A percentile compares a stretch with the other conserved stretches of the same genome.
phyloP scores from a whole-genome alignment of 805 yeast genomes.

The Starmerella potacharoeniae region DNA sequence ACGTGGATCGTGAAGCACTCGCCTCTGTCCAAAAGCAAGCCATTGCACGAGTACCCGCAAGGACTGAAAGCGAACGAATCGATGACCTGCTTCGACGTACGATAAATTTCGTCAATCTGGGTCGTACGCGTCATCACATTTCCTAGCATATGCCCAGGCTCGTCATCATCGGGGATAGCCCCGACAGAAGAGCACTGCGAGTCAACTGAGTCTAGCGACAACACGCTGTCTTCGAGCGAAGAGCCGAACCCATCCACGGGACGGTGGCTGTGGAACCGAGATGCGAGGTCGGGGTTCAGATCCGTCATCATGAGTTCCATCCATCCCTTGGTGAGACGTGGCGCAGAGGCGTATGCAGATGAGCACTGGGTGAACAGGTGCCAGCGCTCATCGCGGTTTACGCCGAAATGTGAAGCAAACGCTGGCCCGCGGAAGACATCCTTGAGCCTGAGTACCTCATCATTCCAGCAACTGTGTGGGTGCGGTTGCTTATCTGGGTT shows the following conservation, averaged over 20 bases:
- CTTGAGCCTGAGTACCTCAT: conserved; percentile 63
- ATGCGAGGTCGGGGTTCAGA: conserved; percentile 45
- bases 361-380: conserved; percentile 39
- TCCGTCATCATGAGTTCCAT: conserved; percentile 82
- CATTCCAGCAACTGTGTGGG: conserved; percentile 75
- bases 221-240: conserved; percentile 24
- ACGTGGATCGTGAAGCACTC: conserved; percentile 77
- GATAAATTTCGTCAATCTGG: conserved; percentile 51
- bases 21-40: conserved; percentile 46
- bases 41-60: conserved; percentile 89
- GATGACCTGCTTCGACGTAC: conserved; percentile 32
- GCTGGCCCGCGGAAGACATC: conserved; percentile 44
- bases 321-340: conserved; percentile 11
- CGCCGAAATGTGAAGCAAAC: conserved; percentile 66
- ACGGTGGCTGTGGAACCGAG: conserved; percentile 41
- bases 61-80: conserved; percentile 90
- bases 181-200: conserved; percentile 19
- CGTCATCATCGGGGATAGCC: conserved; percentile 39
- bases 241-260: conserved; percentile 27
- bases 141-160: conserved; percentile 79
- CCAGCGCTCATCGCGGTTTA: conserved; percentile 79
- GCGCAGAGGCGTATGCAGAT: not conserved
- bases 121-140: conserved; percentile 51
- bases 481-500: conserved; percentile 75
- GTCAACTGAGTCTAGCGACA: conserved; percentile 25